Evolutionary conservation across 106 monocot species (phyloP), one percentile per base, ranked within the genome.

Genomic region (Hemerocallis citrina): DNA sequence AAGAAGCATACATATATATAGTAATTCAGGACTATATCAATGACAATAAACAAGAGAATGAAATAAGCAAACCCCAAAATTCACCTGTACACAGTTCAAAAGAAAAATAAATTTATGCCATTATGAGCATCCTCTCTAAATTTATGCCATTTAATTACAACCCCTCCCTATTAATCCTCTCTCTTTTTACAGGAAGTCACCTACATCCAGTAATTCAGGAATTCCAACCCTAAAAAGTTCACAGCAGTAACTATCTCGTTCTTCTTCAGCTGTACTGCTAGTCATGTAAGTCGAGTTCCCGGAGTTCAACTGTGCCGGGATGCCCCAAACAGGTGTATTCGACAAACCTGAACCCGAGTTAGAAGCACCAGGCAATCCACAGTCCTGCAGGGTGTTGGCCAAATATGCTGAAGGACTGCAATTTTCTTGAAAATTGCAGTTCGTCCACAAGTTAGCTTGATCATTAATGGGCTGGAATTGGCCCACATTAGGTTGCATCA

Each of bases 151-250:
- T n/a, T n/a, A n/a, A n/a, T n/a, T n/a, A n/a, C n/a, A n/a, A n/a
- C n/a, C n/a, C n/a, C n/a, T n/a, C n/a, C n/a, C n/a, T n/a, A n/a
- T n/a, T n/a, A n/a, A n/a, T n/a, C n/a, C 35, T 38, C 0, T 45
- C 16, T 25, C 39, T 31, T 24, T 24, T 58, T 68, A 81, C 48
- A 85, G 45, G 71, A 71, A 75, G 15, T 72, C 81, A 30, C 68
- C 69, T 11, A 71, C 55, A 71, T 81, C 81, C 34, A 78, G 48
- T 9, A 78, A 54, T 14, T 72, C 68, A 34, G 81, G 78, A 35
- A 81, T 72, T 32, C 78, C 70, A 39, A 86, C 75, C 13, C 71
- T 68, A 21, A 86, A 68, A 14, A 72, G 50, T 22, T 69, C 59
- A 39, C 77, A 72, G 61, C 61, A 72, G 57, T 64, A 68, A 57